Conservation (phyloP, 495 filamentous ascomycete species). For the Apiosordaria backusii region DNA sequence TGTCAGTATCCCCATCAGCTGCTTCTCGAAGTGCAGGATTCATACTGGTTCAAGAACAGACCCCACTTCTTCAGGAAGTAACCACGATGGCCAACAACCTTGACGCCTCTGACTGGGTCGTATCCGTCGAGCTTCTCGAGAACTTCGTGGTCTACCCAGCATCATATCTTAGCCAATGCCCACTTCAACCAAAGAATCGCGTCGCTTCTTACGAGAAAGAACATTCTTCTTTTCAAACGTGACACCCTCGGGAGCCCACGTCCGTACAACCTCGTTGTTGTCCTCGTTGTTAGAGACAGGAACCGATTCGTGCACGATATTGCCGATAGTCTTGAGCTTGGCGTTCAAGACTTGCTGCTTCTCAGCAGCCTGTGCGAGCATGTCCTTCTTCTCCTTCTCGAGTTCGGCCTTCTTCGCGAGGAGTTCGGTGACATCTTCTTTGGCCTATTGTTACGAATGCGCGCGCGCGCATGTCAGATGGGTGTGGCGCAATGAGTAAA, state of each 20-base stretch:
- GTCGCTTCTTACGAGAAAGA: constrained; percentile 32
- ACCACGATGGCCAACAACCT: constrained; percentile 91
- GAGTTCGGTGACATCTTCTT: constrained; percentile 83
- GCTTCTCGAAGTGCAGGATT: neutral
- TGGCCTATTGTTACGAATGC: constrained; percentile 55
- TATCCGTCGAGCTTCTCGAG: constrained; percentile 84
- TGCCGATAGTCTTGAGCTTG: constrained; percentile 84
- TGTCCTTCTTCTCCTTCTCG: constrained; percentile 73
- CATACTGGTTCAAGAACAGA: constrained; percentile 66
- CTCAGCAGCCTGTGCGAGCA: constrained; percentile 66
- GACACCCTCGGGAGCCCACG: constrained; percentile 74
- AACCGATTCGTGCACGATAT: constrained; percentile 88
- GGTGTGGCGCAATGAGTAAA: constrained; percentile 4
- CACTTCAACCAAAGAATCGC: constrained; percentile 17
- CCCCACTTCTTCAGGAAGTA: constrained; percentile 90
- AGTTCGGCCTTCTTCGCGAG: constrained; percentile 70
- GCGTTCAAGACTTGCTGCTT: constrained; percentile 65
- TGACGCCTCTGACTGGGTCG: constrained; percentile 88
- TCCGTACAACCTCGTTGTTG: constrained; percentile 70
- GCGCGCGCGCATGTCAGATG: neutral
- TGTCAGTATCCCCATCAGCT: constrained; percentile 1
- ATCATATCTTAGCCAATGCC: neutral
- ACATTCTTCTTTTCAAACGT: constrained; percentile 56
- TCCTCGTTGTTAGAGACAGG: constrained; percentile 93
- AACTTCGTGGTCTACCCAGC: constrained; percentile 79